A percentile compares a stretch with the other conserved stretches of the same genome.
Evolutionary conservation across 139 green algal genomes (phyloP).

Genomic region (Gonium pectorale): DNA sequence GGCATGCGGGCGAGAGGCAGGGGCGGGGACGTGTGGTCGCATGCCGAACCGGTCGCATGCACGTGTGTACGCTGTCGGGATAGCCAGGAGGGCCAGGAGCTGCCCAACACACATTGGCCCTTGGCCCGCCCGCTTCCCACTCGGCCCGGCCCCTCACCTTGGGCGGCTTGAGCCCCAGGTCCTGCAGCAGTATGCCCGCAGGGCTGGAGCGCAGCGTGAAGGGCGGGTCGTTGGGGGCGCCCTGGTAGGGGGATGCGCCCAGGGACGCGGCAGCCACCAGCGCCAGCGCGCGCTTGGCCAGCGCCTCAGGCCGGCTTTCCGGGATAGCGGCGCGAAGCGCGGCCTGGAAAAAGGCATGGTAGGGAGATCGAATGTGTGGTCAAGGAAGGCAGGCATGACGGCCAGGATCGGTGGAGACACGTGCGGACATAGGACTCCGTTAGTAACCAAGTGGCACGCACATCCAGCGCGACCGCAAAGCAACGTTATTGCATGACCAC

Average conservation of each 20-base stretch:
- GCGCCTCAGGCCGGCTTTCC: not conserved
- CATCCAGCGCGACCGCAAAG: not conserved
- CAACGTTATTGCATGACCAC: no score
- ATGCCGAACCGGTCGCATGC: no score
- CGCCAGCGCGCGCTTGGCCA: conserved; percentile 25
- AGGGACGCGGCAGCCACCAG: conserved; percentile 13
- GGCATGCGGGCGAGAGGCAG: not conserved
- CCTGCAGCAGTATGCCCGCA: conserved; percentile 5
- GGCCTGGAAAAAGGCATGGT: not conserved
- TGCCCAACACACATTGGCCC: no score
- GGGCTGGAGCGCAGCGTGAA: conserved; percentile 5
- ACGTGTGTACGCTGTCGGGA: no score
- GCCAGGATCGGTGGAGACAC: not conserved
- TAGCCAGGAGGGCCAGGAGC: no score
- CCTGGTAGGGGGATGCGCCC: not conserved
- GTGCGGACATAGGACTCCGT: not conserved
- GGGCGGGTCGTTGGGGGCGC: not conserved
- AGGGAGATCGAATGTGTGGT: not conserved
- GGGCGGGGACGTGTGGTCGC: no score
- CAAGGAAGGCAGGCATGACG: not conserved
- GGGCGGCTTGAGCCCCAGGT: conserved; percentile 10
- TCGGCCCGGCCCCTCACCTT: not conserved
- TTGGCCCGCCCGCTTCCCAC: no score
- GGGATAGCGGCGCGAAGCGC: not conserved
- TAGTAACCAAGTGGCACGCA: not conserved